These are phyloP conservation scores for Yamagishiella unicocca DNA, from an alignment of 139 green algal species.

Conservation along the genomic window DNA sequence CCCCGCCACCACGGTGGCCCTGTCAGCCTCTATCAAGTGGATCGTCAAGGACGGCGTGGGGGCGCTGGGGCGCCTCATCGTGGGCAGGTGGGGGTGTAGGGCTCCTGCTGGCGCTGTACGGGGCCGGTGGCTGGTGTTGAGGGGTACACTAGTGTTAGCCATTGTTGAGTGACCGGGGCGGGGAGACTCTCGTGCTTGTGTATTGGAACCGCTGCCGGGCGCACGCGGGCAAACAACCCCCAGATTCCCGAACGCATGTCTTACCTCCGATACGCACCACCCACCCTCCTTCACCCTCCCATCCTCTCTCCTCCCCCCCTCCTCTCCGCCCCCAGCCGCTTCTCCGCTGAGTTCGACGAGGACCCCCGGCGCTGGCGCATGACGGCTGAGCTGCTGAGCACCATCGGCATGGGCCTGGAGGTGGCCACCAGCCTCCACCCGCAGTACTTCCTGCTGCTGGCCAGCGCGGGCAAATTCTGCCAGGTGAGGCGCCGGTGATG, in stretches of 20 bases:
- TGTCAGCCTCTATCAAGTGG: conserved; percentile 84
- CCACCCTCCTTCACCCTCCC: no score
- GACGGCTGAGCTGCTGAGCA: conserved; percentile 71
- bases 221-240: no score
- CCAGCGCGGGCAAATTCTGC: conserved; percentile 32
- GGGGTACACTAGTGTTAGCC: no score
- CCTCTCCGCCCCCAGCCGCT: background rate
- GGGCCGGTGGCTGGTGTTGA: no score
- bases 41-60: conserved; percentile 66
- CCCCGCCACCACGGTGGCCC: conserved; percentile 46
- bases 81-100: conserved; percentile 28
- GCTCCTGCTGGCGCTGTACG: no score
- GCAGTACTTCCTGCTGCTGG: conserved; percentile 76
- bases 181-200: no score
- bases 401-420: conserved; percentile 81
- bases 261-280: no score
- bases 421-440: conserved; percentile 81
- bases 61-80: conserved; percentile 38
- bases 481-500: conserved; percentile 12
- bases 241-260: no score
- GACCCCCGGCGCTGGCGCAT: conserved; percentile 81
- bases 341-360: conserved; percentile 79
- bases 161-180: no score
- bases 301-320: background rate
- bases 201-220: no score